A percentile compares a stretch with the other conserved stretches of the same genome.
phyloP scores from a whole-genome alignment of 2,329 filamentous ascomycete species.

The Thermoascus crustaceus region DNA sequence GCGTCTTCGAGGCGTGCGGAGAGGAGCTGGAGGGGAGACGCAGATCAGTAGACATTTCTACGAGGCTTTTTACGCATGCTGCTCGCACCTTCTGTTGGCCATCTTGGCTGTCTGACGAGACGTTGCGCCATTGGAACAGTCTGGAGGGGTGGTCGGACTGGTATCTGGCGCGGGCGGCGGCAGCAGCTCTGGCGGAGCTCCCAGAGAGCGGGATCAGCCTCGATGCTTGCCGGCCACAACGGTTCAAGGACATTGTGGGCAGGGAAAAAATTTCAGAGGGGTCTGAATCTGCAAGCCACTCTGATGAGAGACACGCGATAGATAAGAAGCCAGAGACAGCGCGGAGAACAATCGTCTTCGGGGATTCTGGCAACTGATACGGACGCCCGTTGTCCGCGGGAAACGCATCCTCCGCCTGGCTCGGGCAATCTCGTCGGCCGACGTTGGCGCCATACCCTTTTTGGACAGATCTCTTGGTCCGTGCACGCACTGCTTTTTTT shows the following conservation, averaged over 20 bases:
- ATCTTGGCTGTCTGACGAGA: slow-evolving; percentile 32
- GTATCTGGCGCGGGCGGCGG: slow-evolving; percentile 14
- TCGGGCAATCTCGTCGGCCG: too few species aligned
- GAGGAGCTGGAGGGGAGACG: slow-evolving; percentile 54
- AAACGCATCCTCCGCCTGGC: slow-evolving; percentile 21
- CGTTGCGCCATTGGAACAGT: slow-evolving; percentile 27
- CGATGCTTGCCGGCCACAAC: slow-evolving; percentile 27
- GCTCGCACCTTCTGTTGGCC: slow-evolving; percentile 33
- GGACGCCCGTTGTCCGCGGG: slow-evolving; percentile 28
- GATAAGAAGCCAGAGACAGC: slow-evolving; percentile 8
- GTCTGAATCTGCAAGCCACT: background rate
- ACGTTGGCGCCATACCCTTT: too few species aligned
- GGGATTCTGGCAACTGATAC: slow-evolving; percentile 10
- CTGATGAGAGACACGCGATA: slow-evolving; percentile 10
- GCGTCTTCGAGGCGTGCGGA: slow-evolving; percentile 70
- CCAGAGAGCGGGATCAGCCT: slow-evolving; percentile 24
- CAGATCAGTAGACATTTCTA: slow-evolving; percentile 7
- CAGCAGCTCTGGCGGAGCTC: slow-evolving; percentile 20
- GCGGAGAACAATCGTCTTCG: slow-evolving; percentile 7
- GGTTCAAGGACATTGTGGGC: slow-evolving; percentile 27
- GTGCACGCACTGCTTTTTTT: slow-evolving; percentile 12
- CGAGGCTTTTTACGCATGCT: slow-evolving; percentile 2
- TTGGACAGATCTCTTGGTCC: slow-evolving; percentile 10
- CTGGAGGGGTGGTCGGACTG: slow-evolving; percentile 14
- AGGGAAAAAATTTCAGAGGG: background rate